Evolutionary conservation across 805 yeast genomes (phyloP).

Genomic region (Kodamaea lidongshanica): DNA sequence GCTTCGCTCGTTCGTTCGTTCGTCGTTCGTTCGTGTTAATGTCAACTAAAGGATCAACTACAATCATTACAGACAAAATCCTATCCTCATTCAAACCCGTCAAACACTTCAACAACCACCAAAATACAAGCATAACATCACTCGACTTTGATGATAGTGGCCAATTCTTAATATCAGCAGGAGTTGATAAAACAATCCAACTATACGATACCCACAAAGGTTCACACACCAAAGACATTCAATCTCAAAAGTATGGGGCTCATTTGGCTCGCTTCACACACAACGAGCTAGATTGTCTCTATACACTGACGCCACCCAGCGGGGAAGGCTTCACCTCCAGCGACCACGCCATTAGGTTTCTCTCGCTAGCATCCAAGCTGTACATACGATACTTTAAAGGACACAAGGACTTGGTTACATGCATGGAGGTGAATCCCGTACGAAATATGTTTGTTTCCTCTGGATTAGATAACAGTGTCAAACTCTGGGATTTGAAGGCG

Average conservation of each 20-base stretch:
- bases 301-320: constrained; percentile 62
- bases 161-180: constrained; percentile 64
- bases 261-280: constrained; percentile 82
- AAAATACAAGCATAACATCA: constrained; percentile 55
- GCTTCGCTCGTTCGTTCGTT: too few relatives aligned
- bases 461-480: constrained; percentile 70
- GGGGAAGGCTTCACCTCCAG: too few relatives aligned
- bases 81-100: constrained; percentile 28
- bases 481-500: constrained; percentile 80
- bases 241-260: constrained; percentile 88
- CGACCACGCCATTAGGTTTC: constrained; percentile 70
- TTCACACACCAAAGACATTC: constrained; percentile 57
- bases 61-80: constrained; percentile 20
- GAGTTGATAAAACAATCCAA: constrained; percentile 78
- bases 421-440: constrained; percentile 67
- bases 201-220: constrained; percentile 74
- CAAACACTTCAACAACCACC: constrained; percentile 48
- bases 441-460: constrained; percentile 60
- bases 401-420: constrained; percentile 70
- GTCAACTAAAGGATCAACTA: constrained; percentile 18
- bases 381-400: constrained; percentile 84
- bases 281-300: constrained; percentile 62
- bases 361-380: constrained; percentile 70
- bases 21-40: too few relatives aligned
- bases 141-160: constrained; percentile 82